phyloP scores from a whole-genome alignment of 148 eudicot species.

The Simmondsia chinensis region DNA sequence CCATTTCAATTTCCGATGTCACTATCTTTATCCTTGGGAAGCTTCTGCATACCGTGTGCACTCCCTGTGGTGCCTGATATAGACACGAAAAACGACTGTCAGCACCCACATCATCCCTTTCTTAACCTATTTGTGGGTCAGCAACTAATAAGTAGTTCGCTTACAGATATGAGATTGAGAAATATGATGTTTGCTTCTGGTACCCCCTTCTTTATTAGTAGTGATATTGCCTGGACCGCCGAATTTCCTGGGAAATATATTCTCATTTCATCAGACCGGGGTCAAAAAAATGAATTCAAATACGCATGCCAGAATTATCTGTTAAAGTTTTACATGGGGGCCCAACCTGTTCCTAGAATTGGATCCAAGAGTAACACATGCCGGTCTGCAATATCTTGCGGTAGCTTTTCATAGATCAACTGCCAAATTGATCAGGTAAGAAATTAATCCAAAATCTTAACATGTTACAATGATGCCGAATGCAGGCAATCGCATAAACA shows the following conservation, averaged over 20 bases:
- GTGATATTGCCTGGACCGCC: slow-evolving; percentile 86
- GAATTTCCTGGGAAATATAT: slow-evolving; percentile 77
- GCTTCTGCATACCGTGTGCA: slow-evolving; percentile 73
- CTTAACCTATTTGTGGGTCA: too few relatives aligned
- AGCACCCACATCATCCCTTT: too few relatives aligned
- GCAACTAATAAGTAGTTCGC: too few relatives aligned
- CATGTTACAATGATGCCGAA: not conserved
- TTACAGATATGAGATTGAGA: slow-evolving; percentile 93
- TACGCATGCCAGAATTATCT: too few relatives aligned
- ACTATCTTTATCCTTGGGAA: slow-evolving; percentile 93
- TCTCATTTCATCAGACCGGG: too few relatives aligned
- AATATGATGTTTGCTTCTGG: slow-evolving; percentile 91
- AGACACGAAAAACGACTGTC: not conserved
- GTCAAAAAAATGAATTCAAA: too few relatives aligned
- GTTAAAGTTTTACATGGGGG: too few relatives aligned
- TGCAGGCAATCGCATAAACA: not conserved
- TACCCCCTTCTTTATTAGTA: slow-evolving; percentile 83
- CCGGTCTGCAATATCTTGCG: slow-evolving; percentile 78
- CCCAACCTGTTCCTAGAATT: slow-evolving; percentile 86
- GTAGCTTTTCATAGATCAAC: slow-evolving; percentile 92
- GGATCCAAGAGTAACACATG: slow-evolving; percentile 94
- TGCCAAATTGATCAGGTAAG: slow-evolving; percentile 17
- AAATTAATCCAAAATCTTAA: not conserved
- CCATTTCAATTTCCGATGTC: slow-evolving; percentile 87
- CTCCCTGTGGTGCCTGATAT: slow-evolving; percentile 93